A percentile compares a stretch with the other conserved stretches of the same genome.
Evolutionary conservation across 805 yeast genomes (phyloP).

Genomic region (Yarrowia sp.): DNA sequence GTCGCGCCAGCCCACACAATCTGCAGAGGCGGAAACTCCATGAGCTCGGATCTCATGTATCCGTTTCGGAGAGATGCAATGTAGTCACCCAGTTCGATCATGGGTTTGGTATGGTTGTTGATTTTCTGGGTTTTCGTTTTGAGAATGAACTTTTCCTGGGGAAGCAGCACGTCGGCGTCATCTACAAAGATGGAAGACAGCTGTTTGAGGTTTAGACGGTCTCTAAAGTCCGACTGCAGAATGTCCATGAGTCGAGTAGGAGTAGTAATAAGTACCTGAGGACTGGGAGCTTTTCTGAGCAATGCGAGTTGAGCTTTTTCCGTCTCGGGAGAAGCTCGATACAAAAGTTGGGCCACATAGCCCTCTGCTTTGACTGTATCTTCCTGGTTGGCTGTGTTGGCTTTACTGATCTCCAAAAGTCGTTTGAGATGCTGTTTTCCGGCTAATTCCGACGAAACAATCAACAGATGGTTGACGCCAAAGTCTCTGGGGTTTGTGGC

Average conservation of each 20-base stretch:
- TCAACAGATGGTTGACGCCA: conserved; percentile 13
- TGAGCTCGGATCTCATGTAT: conserved; percentile 16
- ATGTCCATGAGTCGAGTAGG: conserved; percentile 20
- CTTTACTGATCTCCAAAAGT: neutral
- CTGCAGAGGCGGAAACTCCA: conserved; percentile 11
- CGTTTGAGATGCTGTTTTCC: conserved; percentile 3
- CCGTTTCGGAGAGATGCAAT: conserved; percentile 16
- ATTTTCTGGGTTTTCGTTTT: neutral
- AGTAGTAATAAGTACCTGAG: conserved; percentile 17
- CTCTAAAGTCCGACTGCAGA: conserved; percentile 13
- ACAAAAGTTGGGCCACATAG: neutral
- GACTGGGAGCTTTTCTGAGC: conserved; percentile 4
- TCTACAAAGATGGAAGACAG: conserved; percentile 11
- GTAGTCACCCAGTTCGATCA: conserved; percentile 1
- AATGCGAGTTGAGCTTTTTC: conserved; percentile 8
- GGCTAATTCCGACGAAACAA: conserved; percentile 6
- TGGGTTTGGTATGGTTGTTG: conserved; percentile 8
- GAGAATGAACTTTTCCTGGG: conserved; percentile 17
- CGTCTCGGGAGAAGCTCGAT: conserved; percentile 6
- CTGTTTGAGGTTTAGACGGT: conserved; percentile 4
- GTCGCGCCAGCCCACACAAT: conserved; percentile 8
- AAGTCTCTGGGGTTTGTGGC: neutral
- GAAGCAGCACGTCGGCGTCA: conserved; percentile 11
- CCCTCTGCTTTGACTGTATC: neutral
- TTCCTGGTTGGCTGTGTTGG: neutral